Evolutionary conservation across 2,329 filamentous ascomycete genomes (phyloP).

Genomic region (Tolypocladium ophioglossoides): DNA sequence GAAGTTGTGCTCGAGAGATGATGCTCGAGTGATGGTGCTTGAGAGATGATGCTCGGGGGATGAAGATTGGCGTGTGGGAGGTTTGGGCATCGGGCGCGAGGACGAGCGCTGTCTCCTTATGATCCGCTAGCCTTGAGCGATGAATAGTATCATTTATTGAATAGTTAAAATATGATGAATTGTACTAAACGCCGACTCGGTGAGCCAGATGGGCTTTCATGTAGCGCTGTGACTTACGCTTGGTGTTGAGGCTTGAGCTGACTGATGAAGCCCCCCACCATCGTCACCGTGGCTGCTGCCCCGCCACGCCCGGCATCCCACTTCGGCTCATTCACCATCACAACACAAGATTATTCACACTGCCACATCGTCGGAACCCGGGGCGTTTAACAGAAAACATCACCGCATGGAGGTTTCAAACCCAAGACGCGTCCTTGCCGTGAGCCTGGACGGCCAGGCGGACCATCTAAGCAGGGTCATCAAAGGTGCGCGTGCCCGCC

Average conservation of each 20-base stretch:
- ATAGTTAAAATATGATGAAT: neutral
- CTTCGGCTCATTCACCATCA: neutral
- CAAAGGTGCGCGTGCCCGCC: constrained; percentile 31
- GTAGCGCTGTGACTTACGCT: neutral
- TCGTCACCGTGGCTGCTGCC: too few species aligned
- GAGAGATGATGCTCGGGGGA: constrained; percentile 1
- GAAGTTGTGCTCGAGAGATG: neutral
- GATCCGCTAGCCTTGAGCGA: neutral
- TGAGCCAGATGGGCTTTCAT: neutral
- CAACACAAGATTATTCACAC: neutral
- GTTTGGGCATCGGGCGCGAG: neutral
- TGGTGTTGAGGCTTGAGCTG: neutral
- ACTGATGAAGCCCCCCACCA: neutral
- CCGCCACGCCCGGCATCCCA: neutral
- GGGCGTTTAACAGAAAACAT: neutral
- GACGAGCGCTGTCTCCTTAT: neutral
- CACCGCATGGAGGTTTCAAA: constrained; percentile 29
- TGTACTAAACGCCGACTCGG: neutral
- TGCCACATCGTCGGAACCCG: neutral
- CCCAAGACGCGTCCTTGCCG: constrained; percentile 47
- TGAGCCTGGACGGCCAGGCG: constrained; percentile 36
- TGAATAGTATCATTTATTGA: neutral
- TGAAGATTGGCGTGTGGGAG: neutral
- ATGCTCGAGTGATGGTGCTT: neutral
- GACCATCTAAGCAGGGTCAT: constrained; percentile 38